These are phyloP conservation scores for Marasmius tenuissimus DNA, from an alignment of 1,284 basidiomycete genomes.

Conservation along the genomic window DNA sequence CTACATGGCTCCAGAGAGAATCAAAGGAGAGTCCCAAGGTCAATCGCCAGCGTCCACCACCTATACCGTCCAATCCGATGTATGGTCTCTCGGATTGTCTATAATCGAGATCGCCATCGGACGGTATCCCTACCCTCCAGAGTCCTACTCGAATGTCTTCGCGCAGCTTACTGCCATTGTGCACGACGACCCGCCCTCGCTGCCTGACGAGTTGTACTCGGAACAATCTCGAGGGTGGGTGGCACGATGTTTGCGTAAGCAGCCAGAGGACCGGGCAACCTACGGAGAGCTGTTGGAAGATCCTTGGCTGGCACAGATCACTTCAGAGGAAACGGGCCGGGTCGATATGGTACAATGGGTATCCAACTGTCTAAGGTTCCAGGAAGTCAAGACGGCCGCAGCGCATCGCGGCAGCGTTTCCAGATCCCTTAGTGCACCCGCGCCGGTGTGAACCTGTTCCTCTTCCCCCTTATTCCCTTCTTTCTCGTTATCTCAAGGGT, in stretches of 20 bases:
- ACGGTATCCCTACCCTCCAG: slow-evolving; percentile 96
- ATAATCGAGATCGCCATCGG: slow-evolving; percentile 94
- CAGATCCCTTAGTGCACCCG: background rate
- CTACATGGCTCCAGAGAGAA: slow-evolving; percentile 99
- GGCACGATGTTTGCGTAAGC: slow-evolving; percentile 70
- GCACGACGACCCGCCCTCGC: slow-evolving; percentile 86
- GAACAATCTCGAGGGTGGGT: slow-evolving; percentile 61
- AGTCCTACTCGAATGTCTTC: slow-evolving; percentile 90
- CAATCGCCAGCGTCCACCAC: slow-evolving; percentile 61
- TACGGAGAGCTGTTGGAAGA: slow-evolving; percentile 82
- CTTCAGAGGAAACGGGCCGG: slow-evolving; percentile 71
- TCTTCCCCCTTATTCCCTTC: background rate
- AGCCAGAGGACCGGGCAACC: slow-evolving; percentile 76
- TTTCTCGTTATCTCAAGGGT: background rate
- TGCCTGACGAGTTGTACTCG: slow-evolving; percentile 58
- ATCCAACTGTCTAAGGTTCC: slow-evolving; percentile 48
- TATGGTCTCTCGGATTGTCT: slow-evolving; percentile 97
- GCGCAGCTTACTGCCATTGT: slow-evolving; percentile 95
- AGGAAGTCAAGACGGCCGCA: slow-evolving; percentile 11
- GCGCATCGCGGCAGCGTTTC: background rate
- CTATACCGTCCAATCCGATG: slow-evolving; percentile 96
- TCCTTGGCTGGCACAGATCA: slow-evolving; percentile 8
- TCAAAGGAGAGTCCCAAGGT: slow-evolving; percentile 91
- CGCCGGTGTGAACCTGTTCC: background rate
- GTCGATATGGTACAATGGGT: slow-evolving; percentile 90